Evolutionary conservation across 2,329 filamentous ascomycete species (phyloP), one percentile per base, ranked within the genome.

Genomic region (Penicillium sp.): DNA sequence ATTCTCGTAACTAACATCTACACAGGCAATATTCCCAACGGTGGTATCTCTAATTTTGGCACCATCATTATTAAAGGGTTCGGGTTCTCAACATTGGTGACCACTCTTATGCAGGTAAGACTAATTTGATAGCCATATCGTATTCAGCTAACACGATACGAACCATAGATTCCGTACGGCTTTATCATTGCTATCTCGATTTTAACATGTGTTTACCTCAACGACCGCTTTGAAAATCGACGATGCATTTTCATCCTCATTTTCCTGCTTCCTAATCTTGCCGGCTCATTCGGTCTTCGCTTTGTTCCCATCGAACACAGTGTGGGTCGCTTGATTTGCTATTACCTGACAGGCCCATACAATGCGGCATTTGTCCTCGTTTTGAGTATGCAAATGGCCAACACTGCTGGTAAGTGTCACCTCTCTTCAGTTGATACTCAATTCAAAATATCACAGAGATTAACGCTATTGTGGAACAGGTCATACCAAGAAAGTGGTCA

Each of bases 401-500:
- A 69, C 74, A 84, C 71, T 67, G 80, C 71, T 67, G 74, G 74
- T 75, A 54, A 37, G 67, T 58, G n/a, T 3, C 2, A 23, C 10
- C 29, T 6, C 2, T 1, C 6, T 17, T 6, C 3, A 0, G 12
- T 2, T n/a, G 17, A 37, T 46, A 0, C 3, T 8, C 7, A 2
- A 29, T 17, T 9, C 4, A 23, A 33, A 3, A 23, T 7, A 12
- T 10, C 3, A 25, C 21, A 19, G 7, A 19, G 2, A 15, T 7
- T 19, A 25, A 33, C 9, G 2, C 13, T 38, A 31, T 15, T 10
- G 1, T 29, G 5, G 0, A 3, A 21, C 66, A 58, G 84, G 84
- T 0, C 83, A 86, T 60, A 85, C 84, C 1, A 87, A 87, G 68
- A 86, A 88, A 67, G 84, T 87, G 46, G 81, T 86, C 27, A 84